Base-by-base conservation (phyloP, 2,329 filamentous ascomycete species). In the Aureobasidium sp. region DNA sequence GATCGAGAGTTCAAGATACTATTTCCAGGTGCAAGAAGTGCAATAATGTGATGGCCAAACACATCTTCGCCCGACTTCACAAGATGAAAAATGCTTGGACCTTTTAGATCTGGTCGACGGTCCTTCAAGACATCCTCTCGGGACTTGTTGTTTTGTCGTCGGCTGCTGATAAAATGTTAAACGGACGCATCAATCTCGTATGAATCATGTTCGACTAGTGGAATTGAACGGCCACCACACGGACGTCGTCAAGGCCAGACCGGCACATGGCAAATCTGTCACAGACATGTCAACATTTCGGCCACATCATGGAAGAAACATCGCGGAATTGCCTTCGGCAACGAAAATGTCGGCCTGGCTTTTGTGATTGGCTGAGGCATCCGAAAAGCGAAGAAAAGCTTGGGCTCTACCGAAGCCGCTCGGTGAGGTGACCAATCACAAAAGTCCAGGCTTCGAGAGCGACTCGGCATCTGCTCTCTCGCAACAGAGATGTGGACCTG, bases 251-350 rank as follows among this genome's bases (percentile, higher is more conserved):
- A 31, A 43, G 38, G 38, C 54, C 31, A 31, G 20, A n/a, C 9
- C 55, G 42, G 42, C 42, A 58, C 55, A 58, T 58, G 38, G 55
- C 55, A 45, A 58, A 58, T 59, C 42, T 59, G 42, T 47, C 55
- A 47, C 8, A 25, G 16, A 61, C 29, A 61, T 50, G 43, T 61
- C 43, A 51, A 48, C 58, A 50, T 50, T 47, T 36, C 58, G 58
- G 45, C 58, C 33, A 61, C 16, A 61, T 61, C 45, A 40, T 40
- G 33, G 58, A 50, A 61, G 25, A 61, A 50, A 20, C 45, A 50
- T 61, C 18, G 31, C 58, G 45, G 58, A 50, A 61, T 61, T 51
- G 58, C 58, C 45, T 42, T 61, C 45, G 43, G 58, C 16, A 40
- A 50, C 27, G 45, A 42, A 45, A 47, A 18, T 45, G 43, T 40